These are phyloP conservation scores for Kandelia obovata DNA, from an alignment of 345 rosid species.

Conservation along the genomic window DNA sequence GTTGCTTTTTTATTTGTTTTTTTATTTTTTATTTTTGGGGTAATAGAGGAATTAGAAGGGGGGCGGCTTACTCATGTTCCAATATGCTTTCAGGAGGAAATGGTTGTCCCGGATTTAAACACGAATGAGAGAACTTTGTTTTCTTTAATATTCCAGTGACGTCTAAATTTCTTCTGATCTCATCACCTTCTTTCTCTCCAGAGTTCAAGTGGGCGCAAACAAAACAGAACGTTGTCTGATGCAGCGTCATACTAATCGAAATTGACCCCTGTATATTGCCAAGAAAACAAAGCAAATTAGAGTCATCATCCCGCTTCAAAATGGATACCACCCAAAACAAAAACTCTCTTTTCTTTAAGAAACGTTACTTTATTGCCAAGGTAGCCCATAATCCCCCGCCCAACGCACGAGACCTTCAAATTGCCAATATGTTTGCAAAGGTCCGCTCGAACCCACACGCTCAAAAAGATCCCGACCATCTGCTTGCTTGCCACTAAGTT, in stretches of 20 bases:
- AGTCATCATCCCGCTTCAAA: background rate
- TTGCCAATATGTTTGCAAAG: constrained; percentile 50
- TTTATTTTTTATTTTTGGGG: no score
- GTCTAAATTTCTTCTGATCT: constrained; percentile 69
- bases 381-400: constrained; percentile 94
- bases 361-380: constrained; percentile 84
- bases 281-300: background rate
- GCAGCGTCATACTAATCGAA: constrained; percentile 77
- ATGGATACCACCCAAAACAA: background rate
- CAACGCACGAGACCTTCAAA: constrained; percentile 83
- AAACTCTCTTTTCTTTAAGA: background rate
- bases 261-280: constrained; percentile 62
- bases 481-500: constrained; percentile 86
- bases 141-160: constrained; percentile 74
- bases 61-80: constrained; percentile 71
- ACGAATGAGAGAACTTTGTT: constrained; percentile 56
- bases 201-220: constrained; percentile 89
- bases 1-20: no score
- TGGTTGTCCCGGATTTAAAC: constrained; percentile 1
- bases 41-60: no score
- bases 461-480: constrained; percentile 90
- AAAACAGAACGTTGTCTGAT: constrained; percentile 68
- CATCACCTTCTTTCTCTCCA: constrained; percentile 92
- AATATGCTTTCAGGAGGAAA: constrained; percentile 51
- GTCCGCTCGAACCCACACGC: constrained; percentile 79